Evolutionary conservation across 352 stramenopile species (phyloP).

Genomic region (Nothophytophthora sp.): DNA sequence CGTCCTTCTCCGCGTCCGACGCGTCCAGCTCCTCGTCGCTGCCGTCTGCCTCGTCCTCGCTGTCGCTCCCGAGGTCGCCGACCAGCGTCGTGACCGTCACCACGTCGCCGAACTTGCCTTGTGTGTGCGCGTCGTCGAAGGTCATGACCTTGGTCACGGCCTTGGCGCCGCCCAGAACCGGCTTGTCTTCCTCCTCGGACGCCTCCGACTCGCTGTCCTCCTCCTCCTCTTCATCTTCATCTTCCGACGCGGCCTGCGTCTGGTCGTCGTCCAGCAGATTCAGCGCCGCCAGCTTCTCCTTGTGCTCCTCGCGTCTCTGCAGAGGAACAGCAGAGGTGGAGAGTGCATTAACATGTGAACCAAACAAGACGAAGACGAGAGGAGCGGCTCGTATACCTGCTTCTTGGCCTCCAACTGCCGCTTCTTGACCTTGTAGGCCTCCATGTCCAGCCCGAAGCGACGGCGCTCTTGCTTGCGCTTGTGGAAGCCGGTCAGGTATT

Average conservation of each 20-base stretch:
- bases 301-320: conserved; percentile 75
- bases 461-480: conserved; percentile 88
- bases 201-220: conserved; percentile 30
- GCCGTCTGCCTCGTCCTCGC: conserved; percentile 64
- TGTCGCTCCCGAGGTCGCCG: conserved; percentile 77
- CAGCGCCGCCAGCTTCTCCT: conserved; percentile 59
- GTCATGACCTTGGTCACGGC: conserved; percentile 68
- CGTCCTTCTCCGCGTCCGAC: conserved; percentile 42
- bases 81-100: conserved; percentile 87
- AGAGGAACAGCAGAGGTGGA: too few relatives aligned
- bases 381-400: too few relatives aligned
- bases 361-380: too few relatives aligned
- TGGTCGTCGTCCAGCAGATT: conserved; percentile 61
- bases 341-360: not conserved
- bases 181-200: conserved; percentile 29
- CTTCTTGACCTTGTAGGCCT: conserved; percentile 90
- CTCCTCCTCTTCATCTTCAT: conserved; percentile 28
- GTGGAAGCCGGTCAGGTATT: conserved; percentile 87
- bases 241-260: conserved; percentile 27
- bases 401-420: conserved; percentile 77
- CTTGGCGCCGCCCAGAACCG: conserved; percentile 22
- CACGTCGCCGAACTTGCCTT: conserved; percentile 85
- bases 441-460: conserved; percentile 87
- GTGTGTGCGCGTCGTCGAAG: conserved; percentile 83
- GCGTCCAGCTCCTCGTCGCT: conserved; percentile 65